These are phyloP conservation scores for Tephrocybe sp. DNA, from an alignment of 768 basidiomycete species.

Conservation along the genomic window DNA sequence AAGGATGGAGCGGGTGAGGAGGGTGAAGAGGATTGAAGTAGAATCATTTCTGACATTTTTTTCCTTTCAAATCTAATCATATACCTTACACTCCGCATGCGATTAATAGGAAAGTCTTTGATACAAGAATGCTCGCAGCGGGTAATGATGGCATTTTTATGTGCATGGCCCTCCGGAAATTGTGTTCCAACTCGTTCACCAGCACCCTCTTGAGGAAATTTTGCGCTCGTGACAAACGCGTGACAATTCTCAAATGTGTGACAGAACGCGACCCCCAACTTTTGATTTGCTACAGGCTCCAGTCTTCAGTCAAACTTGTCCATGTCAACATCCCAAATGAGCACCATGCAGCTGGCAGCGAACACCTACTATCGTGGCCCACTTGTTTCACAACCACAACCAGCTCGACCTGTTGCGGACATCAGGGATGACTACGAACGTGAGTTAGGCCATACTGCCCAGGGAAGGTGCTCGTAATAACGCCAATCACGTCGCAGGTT, in stretches of 20 bases:
- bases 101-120: too few relatives aligned
- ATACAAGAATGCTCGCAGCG: too few relatives aligned
- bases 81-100: slow-evolving; percentile 12
- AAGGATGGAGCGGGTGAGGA: slow-evolving; percentile 56
- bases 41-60: slow-evolving; percentile 4
- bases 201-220: not conserved
- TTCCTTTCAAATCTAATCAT: slow-evolving; percentile 17
- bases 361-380: slow-evolving; percentile 29
- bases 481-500: slow-evolving; percentile 46
- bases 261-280: not conserved
- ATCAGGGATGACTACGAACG: slow-evolving; percentile 79
- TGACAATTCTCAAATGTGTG: slow-evolving; percentile 14
- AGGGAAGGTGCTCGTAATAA: not conserved
- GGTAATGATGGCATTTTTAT: too few relatives aligned
- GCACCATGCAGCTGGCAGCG: slow-evolving; percentile 12
- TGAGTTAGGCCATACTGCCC: slow-evolving; percentile 29
- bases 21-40: slow-evolving; percentile 22
- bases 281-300: not conserved
- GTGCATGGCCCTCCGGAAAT: too few relatives aligned
- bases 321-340: slow-evolving; percentile 15
- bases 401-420: slow-evolving; percentile 36
- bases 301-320: too few relatives aligned
- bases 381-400: slow-evolving; percentile 25
- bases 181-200: too few relatives aligned
- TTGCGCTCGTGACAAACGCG: slow-evolving; percentile 11